Conservation (phyloP, 208 protist species). For the Porcisia deanei region DNA sequence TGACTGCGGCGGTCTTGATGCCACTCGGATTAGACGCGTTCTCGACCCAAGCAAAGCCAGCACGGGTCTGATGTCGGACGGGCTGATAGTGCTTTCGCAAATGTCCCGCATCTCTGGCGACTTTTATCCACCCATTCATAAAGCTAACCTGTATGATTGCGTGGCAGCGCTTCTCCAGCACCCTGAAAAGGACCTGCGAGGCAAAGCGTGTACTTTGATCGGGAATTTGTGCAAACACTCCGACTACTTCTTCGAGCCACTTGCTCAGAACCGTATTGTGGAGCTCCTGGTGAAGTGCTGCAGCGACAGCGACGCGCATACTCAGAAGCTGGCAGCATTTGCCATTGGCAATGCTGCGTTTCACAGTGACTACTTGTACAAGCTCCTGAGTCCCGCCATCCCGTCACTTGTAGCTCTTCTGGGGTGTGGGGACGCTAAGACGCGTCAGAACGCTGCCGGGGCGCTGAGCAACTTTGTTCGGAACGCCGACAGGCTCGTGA, state of each 20-base stretch:
- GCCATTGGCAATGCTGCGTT: constrained; percentile 96
- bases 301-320: constrained; percentile 76
- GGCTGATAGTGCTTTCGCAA: constrained; percentile 91
- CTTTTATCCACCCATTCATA: constrained; percentile 87
- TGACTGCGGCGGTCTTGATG: constrained; percentile 82
- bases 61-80: constrained; percentile 78
- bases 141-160: constrained; percentile 72
- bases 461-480: constrained; percentile 95
- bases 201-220: constrained; percentile 95
- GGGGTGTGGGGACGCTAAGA: constrained; percentile 90
- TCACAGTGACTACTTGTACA: constrained; percentile 91
- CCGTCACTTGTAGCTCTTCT: constrained; percentile 79
- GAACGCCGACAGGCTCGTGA: constrained; percentile 83
- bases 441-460: constrained; percentile 93
- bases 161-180: constrained; percentile 72
- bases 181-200: constrained; percentile 72
- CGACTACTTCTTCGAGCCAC: constrained; percentile 88
- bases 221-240: constrained; percentile 96
- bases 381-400: constrained; percentile 69
- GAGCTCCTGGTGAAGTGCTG: constrained; percentile 84
- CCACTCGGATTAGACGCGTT: constrained; percentile 60
- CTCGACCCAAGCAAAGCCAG: constrained; percentile 80
- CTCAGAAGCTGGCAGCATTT: constrained; percentile 96
- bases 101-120: constrained; percentile 87
- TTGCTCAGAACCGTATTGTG: constrained; percentile 73